Evolutionary conservation across 768 basidiomycete species (phyloP).

Genomic region (Rhodosporidiobolus odoratus): DNA sequence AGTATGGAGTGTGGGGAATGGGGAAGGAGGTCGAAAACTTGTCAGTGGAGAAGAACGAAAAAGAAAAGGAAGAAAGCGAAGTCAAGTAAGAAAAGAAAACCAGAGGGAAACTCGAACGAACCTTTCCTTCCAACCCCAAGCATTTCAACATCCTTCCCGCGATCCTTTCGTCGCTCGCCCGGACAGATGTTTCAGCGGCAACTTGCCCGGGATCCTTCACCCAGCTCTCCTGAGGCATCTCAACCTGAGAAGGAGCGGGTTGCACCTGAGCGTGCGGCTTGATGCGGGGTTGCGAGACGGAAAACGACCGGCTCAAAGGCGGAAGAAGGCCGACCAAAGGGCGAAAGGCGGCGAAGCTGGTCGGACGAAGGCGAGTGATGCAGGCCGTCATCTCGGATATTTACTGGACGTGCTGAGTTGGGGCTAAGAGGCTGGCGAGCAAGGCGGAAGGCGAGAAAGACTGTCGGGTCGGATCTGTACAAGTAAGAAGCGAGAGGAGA

Average conservation of each 20-base stretch:
- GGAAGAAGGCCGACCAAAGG: not conserved
- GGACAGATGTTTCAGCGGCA: too few relatives aligned
- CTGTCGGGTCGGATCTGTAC: too few relatives aligned
- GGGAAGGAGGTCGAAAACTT: too few relatives aligned
- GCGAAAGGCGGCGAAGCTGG: not conserved
- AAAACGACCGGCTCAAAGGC: not conserved
- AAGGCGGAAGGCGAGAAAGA: not conserved
- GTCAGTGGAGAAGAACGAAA: not conserved
- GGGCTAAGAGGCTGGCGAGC: not conserved
- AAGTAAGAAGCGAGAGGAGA: not conserved
- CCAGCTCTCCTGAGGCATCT: too few relatives aligned
- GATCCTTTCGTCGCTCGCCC: not conserved
- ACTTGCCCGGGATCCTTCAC: too few relatives aligned
- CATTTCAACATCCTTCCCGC: not conserved
- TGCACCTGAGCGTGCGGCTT: too few relatives aligned
- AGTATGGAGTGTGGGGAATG: too few relatives aligned
- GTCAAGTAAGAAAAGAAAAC: too few relatives aligned
- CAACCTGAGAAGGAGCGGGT: too few relatives aligned
- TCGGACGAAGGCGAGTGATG: not conserved
- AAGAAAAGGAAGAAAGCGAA: not conserved
- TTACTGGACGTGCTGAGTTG: conserved; percentile 1
- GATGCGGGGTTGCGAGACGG: too few relatives aligned
- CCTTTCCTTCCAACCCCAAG: not conserved
- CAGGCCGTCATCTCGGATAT: not conserved
- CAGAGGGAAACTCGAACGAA: not conserved